A percentile compares a stretch with the other conserved stretches of the same genome.
These are phyloP conservation scores for Myxozyma neotropica DNA, from an alignment of 805 yeast genomes.

Conservation along the genomic window DNA sequence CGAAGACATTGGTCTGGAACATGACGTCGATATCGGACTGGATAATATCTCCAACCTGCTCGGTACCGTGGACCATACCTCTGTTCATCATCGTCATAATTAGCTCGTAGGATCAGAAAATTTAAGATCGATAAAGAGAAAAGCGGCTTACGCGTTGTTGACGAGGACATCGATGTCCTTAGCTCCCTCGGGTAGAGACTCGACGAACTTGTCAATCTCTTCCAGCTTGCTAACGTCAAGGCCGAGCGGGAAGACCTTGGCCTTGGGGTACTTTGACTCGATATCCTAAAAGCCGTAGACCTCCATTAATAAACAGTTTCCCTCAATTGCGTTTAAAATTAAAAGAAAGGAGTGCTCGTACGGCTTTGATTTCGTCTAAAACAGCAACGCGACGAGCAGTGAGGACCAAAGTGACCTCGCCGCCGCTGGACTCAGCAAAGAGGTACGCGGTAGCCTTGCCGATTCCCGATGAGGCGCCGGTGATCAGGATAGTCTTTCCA, in stretches of 20 bases:
- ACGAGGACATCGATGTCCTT: slow-evolving; percentile 60
- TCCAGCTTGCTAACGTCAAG: slow-evolving; percentile 63
- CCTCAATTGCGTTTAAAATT: background rate
- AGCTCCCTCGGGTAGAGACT: slow-evolving; percentile 56
- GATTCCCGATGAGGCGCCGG: slow-evolving; percentile 96
- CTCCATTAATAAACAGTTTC: too few species aligned
- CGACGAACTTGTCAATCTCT: slow-evolving; percentile 56
- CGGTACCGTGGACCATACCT: slow-evolving; percentile 73
- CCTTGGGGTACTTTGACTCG: slow-evolving; percentile 50
- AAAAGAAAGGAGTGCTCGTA: background rate
- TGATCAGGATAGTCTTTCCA: slow-evolving; percentile 76
- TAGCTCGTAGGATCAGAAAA: too few species aligned
- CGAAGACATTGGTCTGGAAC: slow-evolving; percentile 86
- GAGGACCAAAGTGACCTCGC: slow-evolving; percentile 67
- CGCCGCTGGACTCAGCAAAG: slow-evolving; percentile 75
- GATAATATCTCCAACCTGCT: slow-evolving; percentile 67
- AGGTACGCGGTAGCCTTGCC: slow-evolving; percentile 91
- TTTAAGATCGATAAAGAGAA: too few species aligned
- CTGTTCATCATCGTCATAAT: slow-evolving; percentile 24
- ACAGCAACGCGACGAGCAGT: slow-evolving; percentile 79
- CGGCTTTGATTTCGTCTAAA: slow-evolving; percentile 49
- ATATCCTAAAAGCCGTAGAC: slow-evolving; percentile 43
- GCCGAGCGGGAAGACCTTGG: slow-evolving; percentile 50
- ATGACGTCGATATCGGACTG: slow-evolving; percentile 68
- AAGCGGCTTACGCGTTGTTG: slow-evolving; percentile 56